These are phyloP conservation scores for Fusarium gaditjirri DNA, from an alignment of 2,329 filamentous ascomycete genomes.

Conservation along the genomic window DNA sequence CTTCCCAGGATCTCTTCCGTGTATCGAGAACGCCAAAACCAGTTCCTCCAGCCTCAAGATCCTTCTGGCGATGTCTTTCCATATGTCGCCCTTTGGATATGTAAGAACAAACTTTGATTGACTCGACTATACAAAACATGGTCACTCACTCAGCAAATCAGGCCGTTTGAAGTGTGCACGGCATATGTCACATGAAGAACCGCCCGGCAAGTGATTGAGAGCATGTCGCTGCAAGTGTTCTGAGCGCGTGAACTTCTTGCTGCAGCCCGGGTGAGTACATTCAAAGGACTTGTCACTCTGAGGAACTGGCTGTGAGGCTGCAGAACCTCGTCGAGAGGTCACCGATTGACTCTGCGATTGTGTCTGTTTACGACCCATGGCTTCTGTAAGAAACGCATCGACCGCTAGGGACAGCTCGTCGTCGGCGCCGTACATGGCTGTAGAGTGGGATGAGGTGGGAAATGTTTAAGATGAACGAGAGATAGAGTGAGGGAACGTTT, in stretches of 20 bases:
- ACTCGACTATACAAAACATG: background rate
- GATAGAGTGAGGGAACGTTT: background rate
- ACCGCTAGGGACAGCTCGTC: slow-evolving; percentile 15
- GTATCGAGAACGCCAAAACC: slow-evolving; percentile 63
- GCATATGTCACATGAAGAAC: slow-evolving; percentile 67
- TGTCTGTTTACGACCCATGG: slow-evolving; percentile 8
- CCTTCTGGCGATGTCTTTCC: slow-evolving; percentile 62
- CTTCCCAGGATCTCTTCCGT: slow-evolving; percentile 66
- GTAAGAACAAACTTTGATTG: background rate
- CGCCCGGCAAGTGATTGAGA: slow-evolving; percentile 64
- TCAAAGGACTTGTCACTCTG: slow-evolving; percentile 34
- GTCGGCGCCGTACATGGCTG: slow-evolving; percentile 6
- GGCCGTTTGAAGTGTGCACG: slow-evolving; percentile 69
- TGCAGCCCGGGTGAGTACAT: slow-evolving; percentile 59
- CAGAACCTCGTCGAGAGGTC: background rate
- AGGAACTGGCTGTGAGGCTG: background rate
- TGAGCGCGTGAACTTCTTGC: slow-evolving; percentile 64
- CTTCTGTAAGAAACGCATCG: slow-evolving; percentile 9
- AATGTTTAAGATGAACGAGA: slow-evolving; percentile 7
- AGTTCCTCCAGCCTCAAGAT: slow-evolving; percentile 64
- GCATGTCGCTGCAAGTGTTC: slow-evolving; percentile 69
- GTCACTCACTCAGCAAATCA: slow-evolving; percentile 56
- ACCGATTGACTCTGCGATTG: background rate
- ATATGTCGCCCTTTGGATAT: slow-evolving; percentile 65
- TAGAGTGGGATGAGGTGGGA: slow-evolving; percentile 17